phyloP scores from a whole-genome alignment of 2,329 filamentous ascomycete genomes.

The Trichoderma asperellum region DNA sequence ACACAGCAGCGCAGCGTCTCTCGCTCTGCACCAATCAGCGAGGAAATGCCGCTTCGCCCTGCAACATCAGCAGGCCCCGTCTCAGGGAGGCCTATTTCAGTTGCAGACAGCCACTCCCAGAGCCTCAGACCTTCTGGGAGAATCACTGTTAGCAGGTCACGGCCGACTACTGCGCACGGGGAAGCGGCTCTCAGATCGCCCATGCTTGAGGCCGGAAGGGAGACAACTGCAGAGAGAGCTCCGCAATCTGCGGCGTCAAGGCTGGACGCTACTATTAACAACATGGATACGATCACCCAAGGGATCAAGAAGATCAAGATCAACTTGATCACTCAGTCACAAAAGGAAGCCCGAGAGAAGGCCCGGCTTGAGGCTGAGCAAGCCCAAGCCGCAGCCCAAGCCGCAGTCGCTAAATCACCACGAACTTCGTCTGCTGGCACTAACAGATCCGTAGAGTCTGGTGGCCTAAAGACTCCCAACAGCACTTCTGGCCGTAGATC shows the following conservation, averaged over 20 bases:
- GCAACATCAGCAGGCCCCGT: conserved; percentile 20
- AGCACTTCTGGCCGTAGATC: background rate
- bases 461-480: conserved; percentile 18
- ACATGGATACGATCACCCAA: conserved; percentile 59
- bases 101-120: conserved; percentile 47
- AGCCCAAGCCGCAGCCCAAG: background rate
- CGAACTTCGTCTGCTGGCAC: conserved; percentile 15
- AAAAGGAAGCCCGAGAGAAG: conserved; percentile 57
- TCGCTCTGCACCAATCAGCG: conserved; percentile 28
- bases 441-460: conserved; percentile 16
- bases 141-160: conserved; percentile 63
- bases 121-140: conserved; percentile 40
- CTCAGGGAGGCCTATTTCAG: conserved; percentile 30
- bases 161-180: conserved; percentile 53
- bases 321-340: conserved; percentile 61
- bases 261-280: conserved; percentile 38
- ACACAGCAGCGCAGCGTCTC: conserved; percentile 5
- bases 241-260: conserved; percentile 25
- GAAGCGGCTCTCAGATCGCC: conserved; percentile 43
- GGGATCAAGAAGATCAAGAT: conserved; percentile 68
- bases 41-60: conserved; percentile 30
- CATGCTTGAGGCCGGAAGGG: conserved; percentile 46
- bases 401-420: background rate
- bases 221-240: conserved; percentile 32
- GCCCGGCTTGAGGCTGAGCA: conserved; percentile 36